phyloP scores from a whole-genome alignment of 2,329 filamentous ascomycete genomes.

The Fusarium oxysporum region DNA sequence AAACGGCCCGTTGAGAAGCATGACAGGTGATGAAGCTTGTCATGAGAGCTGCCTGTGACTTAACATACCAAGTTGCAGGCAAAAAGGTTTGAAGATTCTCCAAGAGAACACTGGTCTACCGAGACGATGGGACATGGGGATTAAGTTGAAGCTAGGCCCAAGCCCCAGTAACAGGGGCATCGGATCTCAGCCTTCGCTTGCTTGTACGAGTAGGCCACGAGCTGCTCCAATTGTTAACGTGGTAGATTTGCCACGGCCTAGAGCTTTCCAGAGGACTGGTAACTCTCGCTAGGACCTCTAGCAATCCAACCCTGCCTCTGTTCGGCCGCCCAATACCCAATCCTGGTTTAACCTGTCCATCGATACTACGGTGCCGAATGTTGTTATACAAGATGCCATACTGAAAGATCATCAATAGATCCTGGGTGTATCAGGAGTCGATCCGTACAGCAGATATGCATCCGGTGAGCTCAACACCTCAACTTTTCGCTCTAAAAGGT shows the following conservation, averaged over 20 bases:
- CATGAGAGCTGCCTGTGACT: background rate
- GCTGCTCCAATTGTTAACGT: slow-evolving; percentile 19
- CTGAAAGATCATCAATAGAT: background rate
- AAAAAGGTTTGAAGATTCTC: slow-evolving; percentile 16
- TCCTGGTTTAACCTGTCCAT: background rate
- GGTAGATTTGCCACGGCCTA: slow-evolving; percentile 30
- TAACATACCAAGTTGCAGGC: slow-evolving; percentile 2
- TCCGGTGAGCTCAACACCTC: background rate
- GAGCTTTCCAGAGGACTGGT: slow-evolving; percentile 42
- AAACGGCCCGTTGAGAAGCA: background rate
- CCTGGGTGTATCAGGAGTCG: background rate
- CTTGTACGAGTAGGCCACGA: slow-evolving; percentile 12
- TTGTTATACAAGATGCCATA: slow-evolving; percentile 12
- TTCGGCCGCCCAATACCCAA: slow-evolving; percentile 28
- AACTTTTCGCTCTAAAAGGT: background rate
- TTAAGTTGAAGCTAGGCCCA: slow-evolving; percentile 23
- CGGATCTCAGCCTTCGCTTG: slow-evolving; percentile 23
- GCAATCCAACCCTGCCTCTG: slow-evolving; percentile 21
- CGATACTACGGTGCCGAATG: background rate
- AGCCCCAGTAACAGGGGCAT: slow-evolving; percentile 27
- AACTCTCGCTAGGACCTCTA: slow-evolving; percentile 39
- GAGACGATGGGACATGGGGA: slow-evolving; percentile 11
- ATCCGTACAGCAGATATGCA: background rate
- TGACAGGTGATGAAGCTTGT: slow-evolving; percentile 15
- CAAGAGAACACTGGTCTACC: background rate